These are phyloP conservation scores for Poronia punctata DNA, from an alignment of 495 filamentous ascomycete genomes.

Conservation along the genomic window DNA sequence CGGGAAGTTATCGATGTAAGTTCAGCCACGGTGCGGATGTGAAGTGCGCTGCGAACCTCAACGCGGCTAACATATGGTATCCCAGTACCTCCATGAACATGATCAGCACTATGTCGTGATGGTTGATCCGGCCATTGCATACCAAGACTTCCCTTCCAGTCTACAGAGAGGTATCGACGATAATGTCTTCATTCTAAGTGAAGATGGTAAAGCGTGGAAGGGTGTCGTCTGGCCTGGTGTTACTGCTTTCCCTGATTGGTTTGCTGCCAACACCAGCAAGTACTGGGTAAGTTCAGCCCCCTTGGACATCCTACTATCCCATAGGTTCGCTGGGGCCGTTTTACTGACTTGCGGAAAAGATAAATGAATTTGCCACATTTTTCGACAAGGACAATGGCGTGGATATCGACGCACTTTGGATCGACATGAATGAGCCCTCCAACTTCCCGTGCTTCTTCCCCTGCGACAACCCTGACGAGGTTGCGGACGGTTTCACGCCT, in stretches of 20 bases:
- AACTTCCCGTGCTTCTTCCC: conserved; percentile 65
- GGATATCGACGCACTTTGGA: conserved; percentile 83
- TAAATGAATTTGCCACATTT: conserved; percentile 61
- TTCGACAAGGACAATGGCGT: conserved; percentile 60
- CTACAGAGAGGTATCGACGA: conserved; percentile 56
- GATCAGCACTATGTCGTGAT: conserved; percentile 79
- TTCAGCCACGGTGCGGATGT: no score
- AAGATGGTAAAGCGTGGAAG: conserved; percentile 61
- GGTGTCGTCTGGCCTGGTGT: conserved; percentile 85
- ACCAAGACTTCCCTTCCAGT: conserved; percentile 53
- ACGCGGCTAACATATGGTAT: background rate
- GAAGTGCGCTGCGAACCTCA: no score
- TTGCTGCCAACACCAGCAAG: conserved; percentile 53
- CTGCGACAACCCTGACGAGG: conserved; percentile 52
- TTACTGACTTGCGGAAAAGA: conserved; percentile 14
- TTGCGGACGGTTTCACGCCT: conserved; percentile 56
- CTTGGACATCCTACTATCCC: no score
- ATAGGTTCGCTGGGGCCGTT: no score
- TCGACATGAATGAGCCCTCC: conserved; percentile 74
- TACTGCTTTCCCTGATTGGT: conserved; percentile 81
- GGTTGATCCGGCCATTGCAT: conserved; percentile 79
- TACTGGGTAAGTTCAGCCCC: conserved; percentile 50
- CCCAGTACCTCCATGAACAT: conserved; percentile 57
- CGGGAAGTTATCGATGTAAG: conserved; percentile 53
- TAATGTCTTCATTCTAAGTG: conserved; percentile 57